Evolutionary conservation across 2,329 filamentous ascomycete species (phyloP), one percentile per base, ranked within the genome.

Genomic region (Alternaria viburni): DNA sequence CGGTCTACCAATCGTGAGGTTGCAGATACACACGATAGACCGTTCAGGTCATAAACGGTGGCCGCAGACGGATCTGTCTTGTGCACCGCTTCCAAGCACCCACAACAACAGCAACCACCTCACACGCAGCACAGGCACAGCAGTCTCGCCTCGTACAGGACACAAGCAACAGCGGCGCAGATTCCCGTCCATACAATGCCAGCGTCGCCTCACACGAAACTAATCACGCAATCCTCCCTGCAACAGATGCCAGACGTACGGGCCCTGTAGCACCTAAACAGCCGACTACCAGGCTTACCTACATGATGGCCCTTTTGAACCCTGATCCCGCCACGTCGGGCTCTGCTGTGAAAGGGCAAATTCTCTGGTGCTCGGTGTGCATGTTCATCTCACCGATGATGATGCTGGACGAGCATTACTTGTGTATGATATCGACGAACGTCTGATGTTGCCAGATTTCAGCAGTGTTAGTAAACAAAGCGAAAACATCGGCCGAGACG

Each of bases 251-350:
- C 51, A 56, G 11, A 28, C 44, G n/a, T 57, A 44, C 32, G 45
- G 58, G 56, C 26, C 19, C n/a, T 23, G 57, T 59, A 43, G 32
- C 30, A 54, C 43, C 21, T 10, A 59, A 59, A 59, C 60, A 49
- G 56, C 59, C 36, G 47, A 46, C 47, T 30, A 62, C 59, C 46
- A 59, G 47, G 54, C 47, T 64, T 56, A 56, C 44, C 23, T 21
- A 36, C 51, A 41, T 56, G 23, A 21, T 13, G n/a, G 17, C 43
- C 26, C 65, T 49, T 56, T 28, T 57, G 54, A 62, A 45, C 60
- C 56, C 50, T 59, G 61, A 68, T 68, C 67, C 74, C 72, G 73
- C 69, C 71, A 73, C 68, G 61, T 64, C 73, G 69, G 36, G 70
- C 68, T 45, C 59, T 62, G 52, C 45, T n/a, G 52, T 25, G 64